phyloP scores from a whole-genome alignment of 2,329 filamentous ascomycete genomes.

The Nemania serpens region DNA sequence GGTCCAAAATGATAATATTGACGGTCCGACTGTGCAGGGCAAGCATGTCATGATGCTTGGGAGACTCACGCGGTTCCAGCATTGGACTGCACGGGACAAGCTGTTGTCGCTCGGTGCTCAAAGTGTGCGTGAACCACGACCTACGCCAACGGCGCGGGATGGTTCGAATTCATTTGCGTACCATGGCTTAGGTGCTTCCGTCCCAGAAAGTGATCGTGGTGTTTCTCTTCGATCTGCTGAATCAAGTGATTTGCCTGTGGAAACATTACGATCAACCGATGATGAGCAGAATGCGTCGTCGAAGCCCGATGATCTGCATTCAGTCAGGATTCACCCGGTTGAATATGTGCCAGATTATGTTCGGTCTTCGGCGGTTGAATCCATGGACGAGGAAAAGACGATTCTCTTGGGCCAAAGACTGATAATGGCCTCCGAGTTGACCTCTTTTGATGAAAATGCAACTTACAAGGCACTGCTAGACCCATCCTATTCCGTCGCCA shows the following conservation, averaged over 20 bases:
- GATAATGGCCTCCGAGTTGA: slow-evolving; percentile 17
- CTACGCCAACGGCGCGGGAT: slow-evolving; percentile 23
- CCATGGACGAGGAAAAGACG: slow-evolving; percentile 23
- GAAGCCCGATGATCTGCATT: neutral
- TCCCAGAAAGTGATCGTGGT: slow-evolving; percentile 31
- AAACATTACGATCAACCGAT: neutral
- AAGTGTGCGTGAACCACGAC: slow-evolving; percentile 38
- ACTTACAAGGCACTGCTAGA: slow-evolving; percentile 29
- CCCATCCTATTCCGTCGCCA: slow-evolving; percentile 10
- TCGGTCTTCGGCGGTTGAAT: slow-evolving; percentile 20
- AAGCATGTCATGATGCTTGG: slow-evolving; percentile 43
- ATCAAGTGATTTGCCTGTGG: neutral
- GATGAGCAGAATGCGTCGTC: neutral
- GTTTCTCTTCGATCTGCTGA: slow-evolving; percentile 3
- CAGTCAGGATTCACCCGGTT: slow-evolving; percentile 19
- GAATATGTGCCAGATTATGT: slow-evolving; percentile 29
- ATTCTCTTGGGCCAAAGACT: slow-evolving; percentile 30
- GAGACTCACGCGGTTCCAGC: slow-evolving; percentile 34
- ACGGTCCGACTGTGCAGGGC: slow-evolving; percentile 26
- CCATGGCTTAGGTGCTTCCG: slow-evolving; percentile 30
- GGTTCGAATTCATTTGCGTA: neutral
- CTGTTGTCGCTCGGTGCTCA: slow-evolving; percentile 38
- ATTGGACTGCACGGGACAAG: slow-evolving; percentile 37
- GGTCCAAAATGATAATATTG: slow-evolving; percentile 30
- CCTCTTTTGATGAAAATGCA: slow-evolving; percentile 5